Base-by-base conservation (phyloP, 495 filamentous ascomycete genomes). In the Physcia stellaris region DNA sequence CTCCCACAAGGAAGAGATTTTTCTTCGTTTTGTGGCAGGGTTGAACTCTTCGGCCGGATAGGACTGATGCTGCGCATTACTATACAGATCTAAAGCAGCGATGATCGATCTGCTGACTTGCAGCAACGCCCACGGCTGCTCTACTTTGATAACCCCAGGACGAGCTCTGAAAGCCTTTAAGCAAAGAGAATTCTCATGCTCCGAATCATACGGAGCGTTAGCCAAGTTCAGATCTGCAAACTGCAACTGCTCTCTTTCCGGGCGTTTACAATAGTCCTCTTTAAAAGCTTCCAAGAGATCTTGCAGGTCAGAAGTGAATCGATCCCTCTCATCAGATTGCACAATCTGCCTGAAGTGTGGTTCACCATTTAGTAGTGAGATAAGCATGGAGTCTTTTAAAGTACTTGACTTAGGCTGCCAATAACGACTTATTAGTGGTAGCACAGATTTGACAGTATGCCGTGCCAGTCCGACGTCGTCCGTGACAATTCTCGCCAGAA, bases 171-270 rank as follows among this genome's bases (percentile, higher is more conserved):
- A 57, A 5, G 40, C 35, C 12, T 31, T 40, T 10, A 30, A 36
- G 24, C 42, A 46, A 7, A 57, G 40, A 15, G 56, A 52, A 19
- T 24, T 37, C 34, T 42, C 42, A 4, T 24, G 20, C 2, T 34
- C 30, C 18, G 24, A 36, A 2, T 42, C 39, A 24, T 49, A 55
- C 23, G 39, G 60, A 47, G 43, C 59, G 51, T 47, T 57, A 41
- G 55, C 42, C 35, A 86, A 81, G 10, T 68, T 56, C 15, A 83
- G 50, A 42, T 93, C 84, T 45, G 86, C 83, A 15, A 83, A 59
- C 42, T 86, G 79, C 12, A 92, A 57, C n/a, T 77, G 66, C 18
- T 82, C 75, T 37, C 76, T 77, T 32, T 80, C 78, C 19, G 75
- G 59, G 45, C 86, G 71, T 41, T 58, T 73, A 20, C 68, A 67